Evolutionary conservation across 805 yeast genomes (phyloP).

Genomic region (Schizosaccharomyces cryophilus): DNA sequence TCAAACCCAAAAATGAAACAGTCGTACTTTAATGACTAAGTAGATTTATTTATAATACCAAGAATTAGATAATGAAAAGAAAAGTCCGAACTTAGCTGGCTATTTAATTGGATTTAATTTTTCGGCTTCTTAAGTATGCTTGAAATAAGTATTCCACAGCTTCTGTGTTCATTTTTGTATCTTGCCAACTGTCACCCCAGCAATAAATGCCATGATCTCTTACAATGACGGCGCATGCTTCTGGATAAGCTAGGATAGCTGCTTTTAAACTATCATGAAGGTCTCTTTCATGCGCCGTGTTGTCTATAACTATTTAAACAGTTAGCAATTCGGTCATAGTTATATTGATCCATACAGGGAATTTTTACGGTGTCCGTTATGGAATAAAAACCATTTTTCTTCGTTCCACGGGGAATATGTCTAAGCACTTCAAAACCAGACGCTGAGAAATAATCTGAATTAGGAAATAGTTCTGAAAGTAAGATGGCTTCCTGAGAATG

Average conservation of each 20-base stretch:
- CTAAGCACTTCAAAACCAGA: not conserved
- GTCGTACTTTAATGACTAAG: not conserved
- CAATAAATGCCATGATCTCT: constrained; percentile 85
- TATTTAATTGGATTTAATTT: not conserved
- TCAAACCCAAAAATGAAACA: not conserved
- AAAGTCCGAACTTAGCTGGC: no score
- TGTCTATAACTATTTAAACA: constrained; percentile 66
- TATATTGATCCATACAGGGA: constrained; percentile 40
- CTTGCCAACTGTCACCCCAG: constrained; percentile 87
- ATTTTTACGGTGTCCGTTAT: not conserved
- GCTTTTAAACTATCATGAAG: constrained; percentile 38
- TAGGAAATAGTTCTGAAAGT: not conserved
- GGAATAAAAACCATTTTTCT: not conserved
- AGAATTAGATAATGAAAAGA: no score
- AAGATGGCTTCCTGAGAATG: constrained; percentile 37
- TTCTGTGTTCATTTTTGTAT: constrained; percentile 79
- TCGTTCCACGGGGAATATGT: not conserved
- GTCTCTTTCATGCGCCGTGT: constrained; percentile 72
- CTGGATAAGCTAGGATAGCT: constrained; percentile 48
- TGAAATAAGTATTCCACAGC: constrained; percentile 54
- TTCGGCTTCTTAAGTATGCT: not conserved
- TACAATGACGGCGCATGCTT: constrained; percentile 64
- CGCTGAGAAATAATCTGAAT: not conserved
- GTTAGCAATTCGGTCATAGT: constrained; percentile 39
- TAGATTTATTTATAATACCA: not conserved